Evolutionary conservation across 169 alveolate genomes (phyloP), one percentile per base, ranked within the genome.

Genomic region (Plasmodium yoelii): DNA sequence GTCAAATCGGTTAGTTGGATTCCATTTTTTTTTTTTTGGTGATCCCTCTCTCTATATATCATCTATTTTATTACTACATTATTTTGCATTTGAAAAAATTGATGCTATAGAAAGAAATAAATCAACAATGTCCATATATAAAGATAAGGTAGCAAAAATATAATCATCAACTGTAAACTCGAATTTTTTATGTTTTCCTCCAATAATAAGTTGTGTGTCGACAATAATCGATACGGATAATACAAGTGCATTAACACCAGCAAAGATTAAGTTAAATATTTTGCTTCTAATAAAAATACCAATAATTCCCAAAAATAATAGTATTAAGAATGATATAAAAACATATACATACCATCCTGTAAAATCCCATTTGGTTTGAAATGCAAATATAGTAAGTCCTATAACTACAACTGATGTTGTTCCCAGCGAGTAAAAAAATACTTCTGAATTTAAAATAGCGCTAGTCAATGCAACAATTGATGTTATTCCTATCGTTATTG

Each of bases 141-240:
- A 94, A 55, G 95, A 74, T 63, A 96, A 75, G 0, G 99, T 95
- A 46, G 98, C 99, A 46, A 97, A 92, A 71, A 95, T 94, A 87
- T 97, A 97, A 82, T 97, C 99, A 77, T 97, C 99, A n/a, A 96
- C 88, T 18, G 97, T 70, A 88, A 94, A 97, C 87, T 97, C 97
- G 88, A 94, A 90, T 69, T 92, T 94, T 65, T 94, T 94, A 86
- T 92, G 96, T 69, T 95, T 96, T 19, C 98, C 98, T 13, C 98
- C 99, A 59, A 97, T 88, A 77, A 96, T 96, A 80, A 94, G 73
- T 93, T 97, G 99, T 5, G 96, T 94, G 72, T 96, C 98, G 73
- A 95, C 95, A 71, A 97, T 94, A 53, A 97, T 88, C 65, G 95
- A 95, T 67, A 97, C 61, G 56, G 97, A 94, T 72, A 96, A 93